Evolutionary conservation across 208 protist genomes (phyloP).

Genomic region (Phytomonas sp.): DNA sequence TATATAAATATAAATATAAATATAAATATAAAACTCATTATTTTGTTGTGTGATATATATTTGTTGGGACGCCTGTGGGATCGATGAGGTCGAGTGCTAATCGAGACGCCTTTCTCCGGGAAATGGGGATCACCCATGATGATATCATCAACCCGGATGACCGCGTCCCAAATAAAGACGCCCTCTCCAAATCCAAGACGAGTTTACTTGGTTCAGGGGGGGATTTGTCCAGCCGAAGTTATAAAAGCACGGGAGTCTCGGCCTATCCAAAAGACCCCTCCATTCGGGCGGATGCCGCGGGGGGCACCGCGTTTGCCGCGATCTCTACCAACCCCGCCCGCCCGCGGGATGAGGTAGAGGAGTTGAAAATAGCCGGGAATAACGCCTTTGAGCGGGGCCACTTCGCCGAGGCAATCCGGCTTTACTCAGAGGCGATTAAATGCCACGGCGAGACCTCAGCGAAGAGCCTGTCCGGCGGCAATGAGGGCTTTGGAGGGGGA

Average conservation of each 20-base stretch:
- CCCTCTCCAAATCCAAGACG: not conserved
- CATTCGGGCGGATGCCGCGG: not conserved
- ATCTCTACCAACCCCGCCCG: not conserved
- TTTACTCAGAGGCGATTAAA: conserved; percentile 81
- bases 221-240: not conserved
- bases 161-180: not conserved
- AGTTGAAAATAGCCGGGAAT: conserved; percentile 88
- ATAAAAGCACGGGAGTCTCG: not conserved
- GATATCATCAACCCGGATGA: conserved; percentile 54
- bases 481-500: not conserved
- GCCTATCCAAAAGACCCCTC: conserved; percentile 5
- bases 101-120: conserved; percentile 61
- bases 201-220: not conserved
- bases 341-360: conserved; percentile 17
- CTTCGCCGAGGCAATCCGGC: conserved; percentile 63
- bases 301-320: not conserved
- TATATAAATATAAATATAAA: too few species aligned
- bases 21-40: too few species aligned
- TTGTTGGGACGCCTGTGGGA: not conserved
- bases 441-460: not conserved
- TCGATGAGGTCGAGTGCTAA: conserved; percentile 21
- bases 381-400: conserved; percentile 70
- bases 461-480: not conserved
- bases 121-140: conserved; percentile 62
- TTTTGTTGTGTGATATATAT: not conserved